Evolutionary conservation across 768 basidiomycete species (phyloP), one percentile per base, ranked within the genome.

Genomic region (Kondoa malvinella): DNA sequence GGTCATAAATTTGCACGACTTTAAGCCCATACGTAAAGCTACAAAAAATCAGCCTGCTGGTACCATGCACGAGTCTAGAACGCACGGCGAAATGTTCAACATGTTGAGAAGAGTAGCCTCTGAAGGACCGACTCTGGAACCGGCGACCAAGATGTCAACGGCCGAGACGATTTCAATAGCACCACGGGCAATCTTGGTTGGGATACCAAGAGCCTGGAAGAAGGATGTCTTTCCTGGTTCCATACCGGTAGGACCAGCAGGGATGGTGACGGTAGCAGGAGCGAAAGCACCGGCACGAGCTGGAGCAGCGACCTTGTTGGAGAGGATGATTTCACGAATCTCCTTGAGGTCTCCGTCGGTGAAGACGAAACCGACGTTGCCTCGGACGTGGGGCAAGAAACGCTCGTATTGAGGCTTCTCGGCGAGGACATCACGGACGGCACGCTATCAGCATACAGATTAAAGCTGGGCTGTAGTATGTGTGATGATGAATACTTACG

Each of bases 171-270:
- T 99, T 89, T 99, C 95, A 75, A 99, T 97, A 66, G 95, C 97
- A 83, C 95, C 95, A 86, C 95, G 88, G 64, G 95, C 92, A 73
- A 99, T 97, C 85, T 99, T 99, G 79, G 95, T 99, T 60, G 95
- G 94, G 80, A 99, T 92, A 82, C 88, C 87, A 77, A 99, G 87
- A 68, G 95, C 95, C 83, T 99, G 95, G 90, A 99, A 99, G 90
- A 97, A 99, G 75, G 95, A 95, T 70, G 95, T 99, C 84, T 99
- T 99, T 76, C 94, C 95, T 75, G 95, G 95, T 79, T 97, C 95
- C 95, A 99, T 99, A 80, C 92, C 92, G 67, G 95, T 99, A 86
- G 97, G 97, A 69, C 92, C 87, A 58, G 86, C 90, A 34, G 92
- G 91, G 73, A 99, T 88, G 70, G 80, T 81, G 76, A 97, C 94